These are phyloP conservation scores for Yamadazyma spencermartinsiae DNA, from an alignment of 1,139 yeast genomes.

Conservation along the genomic window DNA sequence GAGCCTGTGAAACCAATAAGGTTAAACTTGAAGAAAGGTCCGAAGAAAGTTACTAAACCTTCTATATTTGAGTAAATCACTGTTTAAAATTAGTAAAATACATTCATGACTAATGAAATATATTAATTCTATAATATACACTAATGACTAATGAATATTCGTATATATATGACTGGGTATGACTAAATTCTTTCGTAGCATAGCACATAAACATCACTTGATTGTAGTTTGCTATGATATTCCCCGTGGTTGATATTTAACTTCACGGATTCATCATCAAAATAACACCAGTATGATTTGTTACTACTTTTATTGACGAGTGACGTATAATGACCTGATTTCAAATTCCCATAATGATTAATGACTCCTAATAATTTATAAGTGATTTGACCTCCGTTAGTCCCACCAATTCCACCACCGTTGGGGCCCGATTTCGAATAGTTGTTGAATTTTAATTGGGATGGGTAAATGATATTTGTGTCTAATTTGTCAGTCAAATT, in stretches of 20 bases:
- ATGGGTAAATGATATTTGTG: conserved; percentile 55
- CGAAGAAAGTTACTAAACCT: background rate
- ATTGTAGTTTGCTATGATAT: conserved; percentile 39
- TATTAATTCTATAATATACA: conserved; percentile 2
- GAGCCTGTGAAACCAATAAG: background rate
- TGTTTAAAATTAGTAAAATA: background rate
- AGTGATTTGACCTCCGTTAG: conserved; percentile 34
- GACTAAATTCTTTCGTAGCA: conserved; percentile 55
- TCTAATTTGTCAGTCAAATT: conserved; percentile 58
- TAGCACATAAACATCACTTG: conserved; percentile 71
- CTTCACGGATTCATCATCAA: conserved; percentile 68
- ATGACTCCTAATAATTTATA: conserved; percentile 63
- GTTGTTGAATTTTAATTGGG: conserved; percentile 47
- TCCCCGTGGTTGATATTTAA: conserved; percentile 50
- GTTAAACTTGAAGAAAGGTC: background rate
- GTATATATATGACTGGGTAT: background rate
- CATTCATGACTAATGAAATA: background rate
- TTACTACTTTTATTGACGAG: conserved; percentile 53
- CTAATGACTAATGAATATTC: background rate
- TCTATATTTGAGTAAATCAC: conserved; percentile 1
- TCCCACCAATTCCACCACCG: too few species aligned
- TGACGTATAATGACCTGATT: conserved; percentile 76
- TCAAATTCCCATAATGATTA: conserved; percentile 69
- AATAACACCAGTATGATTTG: conserved; percentile 59
- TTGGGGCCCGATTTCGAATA: conserved; percentile 14